Base-by-base conservation (phyloP, 2,329 filamentous ascomycete genomes). In the Trichoderma brevicompactum region DNA sequence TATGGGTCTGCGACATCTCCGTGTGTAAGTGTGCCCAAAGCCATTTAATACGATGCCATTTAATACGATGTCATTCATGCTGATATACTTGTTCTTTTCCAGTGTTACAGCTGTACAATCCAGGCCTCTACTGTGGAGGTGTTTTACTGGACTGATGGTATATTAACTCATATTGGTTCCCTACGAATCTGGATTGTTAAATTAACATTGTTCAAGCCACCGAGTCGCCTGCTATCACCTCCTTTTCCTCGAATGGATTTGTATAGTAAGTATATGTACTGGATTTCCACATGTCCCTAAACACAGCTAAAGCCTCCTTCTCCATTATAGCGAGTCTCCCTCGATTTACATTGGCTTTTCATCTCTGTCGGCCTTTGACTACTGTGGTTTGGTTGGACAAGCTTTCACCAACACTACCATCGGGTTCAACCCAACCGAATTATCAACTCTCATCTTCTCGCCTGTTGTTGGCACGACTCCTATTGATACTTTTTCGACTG, bases 301-400 rank as follows among this genome's bases (percentile, higher is more conserved):
- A 64, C 23, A 56, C n/a, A 13, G 48, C 48, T 50, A 32, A 50
- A 32, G 15, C 13, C 3, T n/a, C 7, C 7, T 38, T 5, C 12
- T 28, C 23, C 5, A 38, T 15, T 28, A 5, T n/a, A 64, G 61
- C 19, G 34, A 56, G 10, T 64, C 50, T 38, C 61, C 61, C 3
- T 64, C 50, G 9, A 53, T 64, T n/a, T 64, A 64, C 19, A 56
- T 64, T 10, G 61, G 61, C 8, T 64, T 64, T 40, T 56, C 61
- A 28, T 64, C 50, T 5, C 40, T 64, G 7, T 64, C 61, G 19
- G 61, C 61, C 5, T 28, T 28, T 28, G 23, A 28, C 23, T 28
- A 28, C 23, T 28, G 23, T 28, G 23, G 23, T 28, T 28, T 28
- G 23, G 23, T 28, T 28, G 23, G 23, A 28, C 23, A 28, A 28